Base-by-base conservation (phyloP, 2,329 filamentous ascomycete species). In the Blastomyces parvus region DNA sequence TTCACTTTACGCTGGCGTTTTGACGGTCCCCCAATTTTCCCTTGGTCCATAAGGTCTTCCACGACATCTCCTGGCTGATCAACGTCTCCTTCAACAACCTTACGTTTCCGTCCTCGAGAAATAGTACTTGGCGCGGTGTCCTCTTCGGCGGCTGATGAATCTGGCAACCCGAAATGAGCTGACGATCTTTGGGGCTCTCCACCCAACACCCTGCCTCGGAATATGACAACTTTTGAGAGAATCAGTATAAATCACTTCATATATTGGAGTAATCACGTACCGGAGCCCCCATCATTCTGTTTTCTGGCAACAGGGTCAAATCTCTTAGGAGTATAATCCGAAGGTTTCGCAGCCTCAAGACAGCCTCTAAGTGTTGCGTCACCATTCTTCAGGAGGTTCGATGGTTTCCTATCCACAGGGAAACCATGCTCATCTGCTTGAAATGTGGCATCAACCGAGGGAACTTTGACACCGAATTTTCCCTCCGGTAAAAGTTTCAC, bases 401-500 rank as follows among this genome's bases (percentile, higher is more conserved):
- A 67, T 3, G 71, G 72, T 3, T 67, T 62, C 1, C 69, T 66
- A 38, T 75, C 69, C 36, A 70, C 63, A 1, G 77, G 76, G 63
- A 84, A 80, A 2, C 82, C 82, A 71, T 81, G 78, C 42, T 76
- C 69, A 66, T 84, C 80, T 9, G 79, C 62, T 6, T 76, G 66
- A 11, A 73, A 68, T 11, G 68, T 66, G 19, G 70, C 73, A 63
- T 76, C 70, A 44, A 75, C 65, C 17, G 73, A 65, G 19, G 72
- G 71, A 48, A 62, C 53, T 25, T 55, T 73, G 63, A 27, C 64
- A 57, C 57, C 72, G 62, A 71, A 66, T 62, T 66, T 66, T 65
- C 33, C 67, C 72, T 67, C 72, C 60, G 72, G 66, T 61, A 68
- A 63, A 33, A 74, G 73, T 57, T 75, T 73, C 5, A 84, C 80